Evolutionary conservation across 2,329 filamentous ascomycete genomes (phyloP), one percentile per base, ranked within the genome.

Genomic region (Geosmithia flava): DNA sequence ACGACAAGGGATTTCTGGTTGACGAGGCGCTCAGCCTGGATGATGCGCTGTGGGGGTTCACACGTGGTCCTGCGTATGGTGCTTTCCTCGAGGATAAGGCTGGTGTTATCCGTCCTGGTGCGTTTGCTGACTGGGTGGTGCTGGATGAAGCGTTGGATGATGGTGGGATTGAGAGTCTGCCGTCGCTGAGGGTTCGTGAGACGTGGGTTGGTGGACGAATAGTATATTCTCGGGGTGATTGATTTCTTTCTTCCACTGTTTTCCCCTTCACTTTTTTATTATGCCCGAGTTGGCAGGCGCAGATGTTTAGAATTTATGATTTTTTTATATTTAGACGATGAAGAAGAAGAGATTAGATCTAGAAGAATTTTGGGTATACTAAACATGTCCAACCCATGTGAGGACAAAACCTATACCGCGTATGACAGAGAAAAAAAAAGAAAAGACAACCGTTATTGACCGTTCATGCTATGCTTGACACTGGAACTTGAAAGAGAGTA

Each of bases 121-220:
- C 75, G 1, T 78, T 77, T 58, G 83, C 81, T 0, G 83, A 86
- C 59, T 86, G 81, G 81, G 68, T 86, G 3, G 80, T 87, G n/a
- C 61, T 86, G 13, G 80, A 85, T 52, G 59, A 67, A 51, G 72
- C 76, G 43, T 56, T 84, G 0, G 72, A 75, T 48, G 33, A 16
- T 5, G 33, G 33, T 37, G 65, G 69, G 11, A 50, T 74, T 2
- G 78, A 81, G 50, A 67, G 68, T 13, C 54, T 85, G 48, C 71
- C 77, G 20, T 64, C 63, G 4, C 56, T 82, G 7, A 68, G 62
- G 45, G 80, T 86, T 2, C 69, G 65, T 51, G 81, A 85, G 66
- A 86, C 83, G 0, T 87, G 82, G 82, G 74, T 86, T 37, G 80
- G 67, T 2, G 83, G 82, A 0, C 69, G 55, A 56, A 65, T 53